Evolutionary conservation across 1,284 basidiomycete species (phyloP).

Genomic region (Cutaneotrichosporon mucoides): DNA sequence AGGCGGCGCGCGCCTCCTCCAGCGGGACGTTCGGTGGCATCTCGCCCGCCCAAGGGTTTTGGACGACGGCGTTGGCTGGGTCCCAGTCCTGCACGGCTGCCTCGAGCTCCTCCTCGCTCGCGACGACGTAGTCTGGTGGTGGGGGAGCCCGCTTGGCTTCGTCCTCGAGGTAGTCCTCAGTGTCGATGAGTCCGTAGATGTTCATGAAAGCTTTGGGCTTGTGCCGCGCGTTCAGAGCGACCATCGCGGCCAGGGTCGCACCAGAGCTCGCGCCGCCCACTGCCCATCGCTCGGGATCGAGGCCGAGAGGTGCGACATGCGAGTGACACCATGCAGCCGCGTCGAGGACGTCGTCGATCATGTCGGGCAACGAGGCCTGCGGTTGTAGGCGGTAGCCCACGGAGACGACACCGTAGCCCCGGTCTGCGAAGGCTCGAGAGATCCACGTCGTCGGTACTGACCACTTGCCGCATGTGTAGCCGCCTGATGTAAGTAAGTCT

Average conservation of each 20-base stretch:
- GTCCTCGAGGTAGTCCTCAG: conserved; percentile 4
- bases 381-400: conserved; percentile 32
- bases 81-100: not conserved
- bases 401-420: conserved; percentile 32
- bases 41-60: conserved; percentile 15
- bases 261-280: conserved; percentile 24
- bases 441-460: conserved; percentile 25
- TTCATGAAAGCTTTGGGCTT: conserved; percentile 7
- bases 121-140: conserved; percentile 3
- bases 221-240: not conserved
- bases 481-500: conserved; percentile 5
- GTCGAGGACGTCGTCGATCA: conserved; percentile 24
- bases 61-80: not conserved
- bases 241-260: conserved; percentile 11
- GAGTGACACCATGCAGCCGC: conserved; percentile 22
- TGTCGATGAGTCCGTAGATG: conserved; percentile 17
- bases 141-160: not conserved
- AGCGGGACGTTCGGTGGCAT: conserved; percentile 12
- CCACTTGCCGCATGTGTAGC: conserved; percentile 20
- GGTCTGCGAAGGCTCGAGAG: conserved; percentile 20
- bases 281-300: conserved; percentile 23
- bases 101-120: conserved; percentile 8
- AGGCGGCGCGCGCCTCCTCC: conserved; percentile 3
- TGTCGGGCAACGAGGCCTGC: conserved; percentile 24
- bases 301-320: conserved; percentile 14